Evolutionary conservation across 2,329 filamentous ascomycete genomes (phyloP).

Genomic region (Aspergillus puulaauensis): DNA sequence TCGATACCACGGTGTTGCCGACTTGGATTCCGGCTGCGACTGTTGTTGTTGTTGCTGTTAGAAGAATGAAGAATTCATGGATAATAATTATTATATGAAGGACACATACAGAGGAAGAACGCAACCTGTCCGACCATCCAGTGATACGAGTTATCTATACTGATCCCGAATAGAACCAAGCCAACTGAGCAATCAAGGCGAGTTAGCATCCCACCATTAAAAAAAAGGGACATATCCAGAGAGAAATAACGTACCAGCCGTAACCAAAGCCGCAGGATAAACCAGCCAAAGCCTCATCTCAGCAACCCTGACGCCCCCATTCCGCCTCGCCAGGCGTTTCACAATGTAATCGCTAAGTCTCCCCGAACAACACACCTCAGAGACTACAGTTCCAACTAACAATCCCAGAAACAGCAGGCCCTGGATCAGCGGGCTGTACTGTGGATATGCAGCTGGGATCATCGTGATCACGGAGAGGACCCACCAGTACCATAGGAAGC

Average conservation of each 20-base stretch:
- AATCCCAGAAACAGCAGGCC: conserved; percentile 56
- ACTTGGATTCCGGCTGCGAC: conserved; percentile 58
- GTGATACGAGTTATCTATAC: conserved; percentile 53
- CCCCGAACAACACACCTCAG: conserved; percentile 54
- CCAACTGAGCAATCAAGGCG: conserved; percentile 35
- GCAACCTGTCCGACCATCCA: conserved; percentile 59
- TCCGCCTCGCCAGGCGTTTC: conserved; percentile 45
- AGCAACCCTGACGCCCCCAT: conserved; percentile 45
- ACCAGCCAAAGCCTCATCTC: conserved; percentile 59
- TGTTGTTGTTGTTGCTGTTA: conserved; percentile 26
- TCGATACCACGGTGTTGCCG: conserved; percentile 54
- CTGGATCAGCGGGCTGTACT: conserved; percentile 51
- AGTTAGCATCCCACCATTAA: background rate
- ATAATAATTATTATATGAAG: background rate
- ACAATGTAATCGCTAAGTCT: conserved; percentile 54
- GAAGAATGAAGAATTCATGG: background rate
- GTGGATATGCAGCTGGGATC: conserved; percentile 53
- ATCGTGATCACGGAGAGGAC: conserved; percentile 54
- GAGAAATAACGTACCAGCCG: conserved; percentile 33
- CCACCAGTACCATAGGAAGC: conserved; percentile 60
- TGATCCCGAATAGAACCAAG: conserved; percentile 56
- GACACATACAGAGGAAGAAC: conserved; percentile 52
- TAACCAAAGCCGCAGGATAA: conserved; percentile 53
- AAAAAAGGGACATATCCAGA: no score
- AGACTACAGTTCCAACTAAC: conserved; percentile 53